These are phyloP conservation scores for Saturnispora sanitii DNA, from an alignment of 805 yeast genomes.

Conservation along the genomic window DNA sequence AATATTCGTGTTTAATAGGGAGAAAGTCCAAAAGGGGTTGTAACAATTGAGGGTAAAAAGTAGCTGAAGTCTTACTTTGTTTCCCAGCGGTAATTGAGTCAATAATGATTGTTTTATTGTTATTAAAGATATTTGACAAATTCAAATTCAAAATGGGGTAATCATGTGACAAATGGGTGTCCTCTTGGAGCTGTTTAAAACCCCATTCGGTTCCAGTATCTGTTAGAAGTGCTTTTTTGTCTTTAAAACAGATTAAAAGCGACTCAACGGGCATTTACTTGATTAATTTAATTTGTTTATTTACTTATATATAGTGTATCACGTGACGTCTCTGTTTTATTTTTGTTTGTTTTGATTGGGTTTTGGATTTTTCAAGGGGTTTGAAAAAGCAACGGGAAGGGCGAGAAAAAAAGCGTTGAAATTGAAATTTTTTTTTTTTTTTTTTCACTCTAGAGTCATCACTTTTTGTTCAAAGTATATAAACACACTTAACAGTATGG, in stretches of 20 bases:
- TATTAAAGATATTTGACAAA: background rate
- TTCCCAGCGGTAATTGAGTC: constrained; percentile 44
- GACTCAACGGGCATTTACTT: no score
- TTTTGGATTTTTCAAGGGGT: no score
- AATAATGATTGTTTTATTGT: constrained; percentile 19
- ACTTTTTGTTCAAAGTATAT: background rate
- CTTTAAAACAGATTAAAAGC: no score
- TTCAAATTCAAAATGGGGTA: background rate
- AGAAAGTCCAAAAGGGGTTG: constrained; percentile 37
- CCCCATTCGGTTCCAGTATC: no score
- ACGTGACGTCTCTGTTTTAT: no score
- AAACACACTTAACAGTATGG: constrained; percentile 45
- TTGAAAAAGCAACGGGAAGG: no score
- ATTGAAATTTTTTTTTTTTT: background rate
- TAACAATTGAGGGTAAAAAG: constrained; percentile 35
- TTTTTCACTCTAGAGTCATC: background rate
- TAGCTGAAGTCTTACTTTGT: constrained; percentile 25
- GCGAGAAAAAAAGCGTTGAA: background rate
- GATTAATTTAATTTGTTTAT: no score
- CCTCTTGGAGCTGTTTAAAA: no score
- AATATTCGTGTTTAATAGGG: constrained; percentile 20
- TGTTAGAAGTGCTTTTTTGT: no score
- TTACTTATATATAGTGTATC: no score
- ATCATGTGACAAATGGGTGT: background rate
- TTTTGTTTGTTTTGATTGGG: no score